Conservation (phyloP, 1,284 basidiomycete species). For the Cryptococcus wingfieldii region DNA sequence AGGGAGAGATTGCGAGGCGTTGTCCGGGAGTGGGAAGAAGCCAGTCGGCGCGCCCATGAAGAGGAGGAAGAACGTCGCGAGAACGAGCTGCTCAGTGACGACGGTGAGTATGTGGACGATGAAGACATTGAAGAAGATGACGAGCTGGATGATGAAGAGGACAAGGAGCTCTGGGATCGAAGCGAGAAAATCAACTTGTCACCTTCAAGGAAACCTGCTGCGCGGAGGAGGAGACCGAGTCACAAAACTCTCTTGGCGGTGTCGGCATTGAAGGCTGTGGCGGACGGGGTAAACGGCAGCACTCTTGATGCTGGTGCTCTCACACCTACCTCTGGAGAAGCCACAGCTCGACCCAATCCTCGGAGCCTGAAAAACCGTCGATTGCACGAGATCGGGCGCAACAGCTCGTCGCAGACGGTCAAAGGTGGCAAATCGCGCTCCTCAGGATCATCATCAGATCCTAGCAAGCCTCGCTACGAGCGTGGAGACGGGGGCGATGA, state of each 20-base stretch:
- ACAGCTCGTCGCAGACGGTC: slow-evolving; percentile 10
- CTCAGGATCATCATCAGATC: not conserved
- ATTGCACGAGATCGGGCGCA: slow-evolving; percentile 3
- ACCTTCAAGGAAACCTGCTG: slow-evolving; percentile 2
- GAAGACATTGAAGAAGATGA: slow-evolving; percentile 39
- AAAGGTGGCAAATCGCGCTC: slow-evolving; percentile 21
- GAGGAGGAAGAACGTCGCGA: slow-evolving; percentile 23
- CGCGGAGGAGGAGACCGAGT: slow-evolving; percentile 33
- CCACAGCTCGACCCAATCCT: too few relatives aligned
- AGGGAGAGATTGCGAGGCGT: slow-evolving; percentile 68
- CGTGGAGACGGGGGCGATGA: not conserved
- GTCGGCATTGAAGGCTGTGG: slow-evolving; percentile 31
- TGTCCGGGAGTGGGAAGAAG: slow-evolving; percentile 75
- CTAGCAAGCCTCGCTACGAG: slow-evolving; percentile 18
- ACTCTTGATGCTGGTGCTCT: not conserved
- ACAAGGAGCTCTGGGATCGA: not conserved
- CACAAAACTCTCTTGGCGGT: slow-evolving; percentile 32
- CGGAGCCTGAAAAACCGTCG: not conserved
- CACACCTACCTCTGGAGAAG: too few relatives aligned
- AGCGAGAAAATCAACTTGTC: slow-evolving; percentile 2
- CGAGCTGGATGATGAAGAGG: slow-evolving; percentile 16
- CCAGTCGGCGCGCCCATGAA: slow-evolving; percentile 50
- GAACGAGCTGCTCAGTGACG: slow-evolving; percentile 12
- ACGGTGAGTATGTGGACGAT: slow-evolving; percentile 35
- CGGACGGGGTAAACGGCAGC: not conserved